Percentiles rank a stretch among this genome's conserved stretches.
phyloP scores from a whole-genome alignment of 129 eudicot species.

The Scalesia atractyloides region DNA sequence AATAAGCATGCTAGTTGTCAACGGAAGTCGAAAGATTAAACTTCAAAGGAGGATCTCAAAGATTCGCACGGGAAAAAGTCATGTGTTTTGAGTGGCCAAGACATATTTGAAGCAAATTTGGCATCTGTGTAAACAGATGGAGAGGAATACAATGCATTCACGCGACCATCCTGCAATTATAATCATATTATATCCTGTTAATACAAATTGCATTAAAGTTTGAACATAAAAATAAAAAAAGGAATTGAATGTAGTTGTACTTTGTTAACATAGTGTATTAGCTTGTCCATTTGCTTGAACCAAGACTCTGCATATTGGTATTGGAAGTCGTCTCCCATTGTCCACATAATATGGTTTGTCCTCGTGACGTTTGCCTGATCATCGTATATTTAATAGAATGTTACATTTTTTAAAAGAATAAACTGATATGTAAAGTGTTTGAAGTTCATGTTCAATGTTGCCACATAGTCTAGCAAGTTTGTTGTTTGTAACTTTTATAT shows the following conservation, averaged over 20 bases:
- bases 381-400: neutral
- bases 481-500: neutral
- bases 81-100: conserved; percentile 83
- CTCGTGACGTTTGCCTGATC: conserved; percentile 78
- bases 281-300: conserved; percentile 97
- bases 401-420: neutral
- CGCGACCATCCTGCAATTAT: conserved; percentile 80
- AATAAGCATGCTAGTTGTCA: conserved; percentile 4
- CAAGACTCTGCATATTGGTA: conserved; percentile 95
- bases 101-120: conserved; percentile 59
- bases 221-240: neutral
- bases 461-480: neutral
- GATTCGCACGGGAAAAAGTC: conserved; percentile 86
- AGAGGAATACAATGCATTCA: conserved; percentile 86
- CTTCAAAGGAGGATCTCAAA: neutral
- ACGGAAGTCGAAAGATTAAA: neutral
- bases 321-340: conserved; percentile 95
- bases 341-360: conserved; percentile 96
- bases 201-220: neutral
- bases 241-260: conserved; percentile 34
- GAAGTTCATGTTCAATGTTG: neutral
- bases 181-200: conserved; percentile 2
- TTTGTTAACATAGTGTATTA: conserved; percentile 86
- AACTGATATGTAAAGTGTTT: neutral
- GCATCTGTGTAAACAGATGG: conserved; percentile 89